Percentiles rank a stretch among this genome's conserved stretches.
phyloP scores from a whole-genome alignment of 1,139 yeast genomes.

The Saccharomycopsis hybrid region DNA sequence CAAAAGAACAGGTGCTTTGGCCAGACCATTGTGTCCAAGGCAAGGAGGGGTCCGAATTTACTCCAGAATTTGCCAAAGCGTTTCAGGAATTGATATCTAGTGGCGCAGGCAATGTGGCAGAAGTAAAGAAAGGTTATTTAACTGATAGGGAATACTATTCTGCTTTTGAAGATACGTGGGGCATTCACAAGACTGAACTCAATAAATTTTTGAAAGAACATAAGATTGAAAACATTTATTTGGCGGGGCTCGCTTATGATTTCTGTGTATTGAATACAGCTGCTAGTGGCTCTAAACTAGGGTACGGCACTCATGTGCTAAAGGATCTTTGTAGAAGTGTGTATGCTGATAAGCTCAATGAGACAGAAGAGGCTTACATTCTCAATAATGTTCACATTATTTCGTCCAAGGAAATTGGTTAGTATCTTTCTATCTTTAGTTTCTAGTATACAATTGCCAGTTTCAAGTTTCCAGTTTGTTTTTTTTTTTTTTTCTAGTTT shows the following conservation, averaged over 20 bases:
- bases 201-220: conserved; percentile 38
- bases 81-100: conserved; percentile 26
- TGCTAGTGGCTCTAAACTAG: conserved; percentile 52
- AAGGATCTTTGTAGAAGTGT: conserved; percentile 47
- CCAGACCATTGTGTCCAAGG: conserved; percentile 86
- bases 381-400: conserved; percentile 9
- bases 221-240: conserved; percentile 52
- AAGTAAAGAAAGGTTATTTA: conserved; percentile 65
- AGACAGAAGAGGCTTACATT: conserved; percentile 23
- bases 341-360: conserved; percentile 29
- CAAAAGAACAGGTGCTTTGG: conserved; percentile 56
- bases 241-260: conserved; percentile 83
- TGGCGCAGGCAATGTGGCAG: conserved; percentile 21
- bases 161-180: conserved; percentile 82
- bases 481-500: neutral
- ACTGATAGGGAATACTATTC: conserved; percentile 80
- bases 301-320: conserved; percentile 59
- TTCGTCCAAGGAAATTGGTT: conserved; percentile 5
- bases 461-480: neutral
- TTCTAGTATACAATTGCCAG: too few relatives aligned
- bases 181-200: conserved; percentile 62
- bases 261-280: conserved; percentile 79
- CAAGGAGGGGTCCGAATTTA: conserved; percentile 60
- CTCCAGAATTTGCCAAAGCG: conserved; percentile 36
- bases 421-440: neutral